These are phyloP conservation scores for Cytospora piceicola DNA, from an alignment of 2,329 filamentous ascomycete genomes.

Conservation along the genomic window DNA sequence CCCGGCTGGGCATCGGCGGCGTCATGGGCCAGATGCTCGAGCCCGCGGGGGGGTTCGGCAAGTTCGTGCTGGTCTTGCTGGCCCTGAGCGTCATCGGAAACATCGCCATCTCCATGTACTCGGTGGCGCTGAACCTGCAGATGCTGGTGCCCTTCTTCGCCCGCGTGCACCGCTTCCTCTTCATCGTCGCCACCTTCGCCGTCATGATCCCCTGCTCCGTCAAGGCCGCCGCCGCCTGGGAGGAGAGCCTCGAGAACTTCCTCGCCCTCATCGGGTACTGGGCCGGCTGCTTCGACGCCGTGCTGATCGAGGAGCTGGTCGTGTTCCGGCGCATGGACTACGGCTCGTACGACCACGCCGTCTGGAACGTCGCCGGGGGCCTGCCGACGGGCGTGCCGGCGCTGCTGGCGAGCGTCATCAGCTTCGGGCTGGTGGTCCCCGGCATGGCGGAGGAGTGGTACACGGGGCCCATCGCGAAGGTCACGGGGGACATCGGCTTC, in stretches of 20 bases:
- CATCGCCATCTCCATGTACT: slow-evolving; percentile 45
- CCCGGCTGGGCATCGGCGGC: slow-evolving; percentile 48
- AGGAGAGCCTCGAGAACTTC: slow-evolving; percentile 60
- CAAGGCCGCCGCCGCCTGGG: slow-evolving; percentile 59
- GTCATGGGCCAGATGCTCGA: slow-evolving; percentile 52
- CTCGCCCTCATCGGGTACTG: slow-evolving; percentile 62
- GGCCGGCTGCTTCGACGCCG: slow-evolving; percentile 58
- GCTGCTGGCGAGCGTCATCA: slow-evolving; percentile 49
- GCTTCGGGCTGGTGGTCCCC: slow-evolving; percentile 58
- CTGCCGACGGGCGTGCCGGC: slow-evolving; percentile 54
- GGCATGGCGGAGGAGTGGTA: slow-evolving; percentile 66
- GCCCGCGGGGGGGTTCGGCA: slow-evolving; percentile 51
- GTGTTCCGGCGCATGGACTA: slow-evolving; percentile 52
- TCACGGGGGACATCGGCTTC: slow-evolving; percentile 67
- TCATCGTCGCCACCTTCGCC: slow-evolving; percentile 59
- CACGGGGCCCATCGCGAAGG: slow-evolving; percentile 61
- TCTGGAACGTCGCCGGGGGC: slow-evolving; percentile 51
- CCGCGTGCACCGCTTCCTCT: slow-evolving; percentile 60
- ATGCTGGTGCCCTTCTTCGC: slow-evolving; percentile 61
- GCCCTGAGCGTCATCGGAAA: slow-evolving; percentile 52
- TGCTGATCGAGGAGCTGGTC: slow-evolving; percentile 53
- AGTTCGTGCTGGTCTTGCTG: slow-evolving; percentile 51
- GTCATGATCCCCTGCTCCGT: slow-evolving; percentile 64
- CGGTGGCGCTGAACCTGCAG: slow-evolving; percentile 49
- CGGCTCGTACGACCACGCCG: slow-evolving; percentile 49